A percentile compares a stretch with the other conserved stretches of the same genome.
These are phyloP conservation scores for Aspergillus neotritici DNA, from an alignment of 2,329 filamentous ascomycete species.

Conservation along the genomic window DNA sequence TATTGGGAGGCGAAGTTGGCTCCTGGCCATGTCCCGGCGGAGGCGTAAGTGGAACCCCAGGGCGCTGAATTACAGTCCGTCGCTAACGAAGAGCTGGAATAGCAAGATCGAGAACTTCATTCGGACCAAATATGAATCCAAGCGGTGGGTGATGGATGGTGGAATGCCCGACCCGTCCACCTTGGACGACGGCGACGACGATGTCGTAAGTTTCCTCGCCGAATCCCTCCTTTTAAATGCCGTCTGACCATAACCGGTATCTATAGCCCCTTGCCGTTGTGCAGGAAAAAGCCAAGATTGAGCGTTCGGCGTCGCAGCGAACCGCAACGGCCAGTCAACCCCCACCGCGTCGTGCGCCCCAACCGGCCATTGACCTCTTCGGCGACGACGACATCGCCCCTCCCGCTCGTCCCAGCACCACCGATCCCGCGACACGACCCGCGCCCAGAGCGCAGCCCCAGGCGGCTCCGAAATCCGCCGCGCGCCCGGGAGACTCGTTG, in stretches of 20 bases:
- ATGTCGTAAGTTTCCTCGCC: constrained; percentile 56
- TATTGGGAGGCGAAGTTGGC: constrained; percentile 96
- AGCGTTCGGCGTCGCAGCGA: constrained; percentile 53
- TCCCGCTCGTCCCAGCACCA: constrained; percentile 64
- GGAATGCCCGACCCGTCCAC: constrained; percentile 87
- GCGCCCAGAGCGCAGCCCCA: constrained; percentile 60
- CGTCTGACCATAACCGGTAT: constrained; percentile 11
- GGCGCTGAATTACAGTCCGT: background rate
- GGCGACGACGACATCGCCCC: constrained; percentile 65
- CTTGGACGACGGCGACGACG: constrained; percentile 82
- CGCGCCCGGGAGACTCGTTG: constrained; percentile 76
- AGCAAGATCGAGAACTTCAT: constrained; percentile 99
- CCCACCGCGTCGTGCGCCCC: constrained; percentile 39
- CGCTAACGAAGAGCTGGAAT: constrained; percentile 10
- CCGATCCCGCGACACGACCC: constrained; percentile 59
- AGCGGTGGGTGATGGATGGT: constrained; percentile 99
- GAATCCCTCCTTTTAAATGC: background rate
- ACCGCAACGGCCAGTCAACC: constrained; percentile 42
- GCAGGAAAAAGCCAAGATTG: constrained; percentile 64
- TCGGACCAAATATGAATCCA: constrained; percentile 96
- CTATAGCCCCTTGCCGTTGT: constrained; percentile 59
- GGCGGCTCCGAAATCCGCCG: constrained; percentile 51
- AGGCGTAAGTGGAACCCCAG: constrained; percentile 52
- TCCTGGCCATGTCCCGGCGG: constrained; percentile 82
- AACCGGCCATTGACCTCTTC: constrained; percentile 69